These are phyloP conservation scores for Solanum hybrid DNA, from an alignment of 305 asterid species.

Conservation along the genomic window DNA sequence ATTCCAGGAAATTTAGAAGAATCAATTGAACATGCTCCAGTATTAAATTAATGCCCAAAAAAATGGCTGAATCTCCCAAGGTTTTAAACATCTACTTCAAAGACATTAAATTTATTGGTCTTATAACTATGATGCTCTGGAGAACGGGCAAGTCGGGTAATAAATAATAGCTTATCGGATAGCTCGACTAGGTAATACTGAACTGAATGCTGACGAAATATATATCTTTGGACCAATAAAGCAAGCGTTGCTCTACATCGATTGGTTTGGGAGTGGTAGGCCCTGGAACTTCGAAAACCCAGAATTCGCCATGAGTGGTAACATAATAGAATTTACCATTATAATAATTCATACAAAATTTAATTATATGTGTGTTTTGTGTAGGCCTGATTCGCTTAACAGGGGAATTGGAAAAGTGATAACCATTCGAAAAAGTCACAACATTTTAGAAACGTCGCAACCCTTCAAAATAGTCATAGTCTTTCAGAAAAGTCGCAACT, in stretches of 20 bases:
- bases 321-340: neutral
- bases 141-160: neutral
- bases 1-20: neutral
- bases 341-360: neutral
- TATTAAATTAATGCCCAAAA: neutral
- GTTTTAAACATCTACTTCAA: neutral
- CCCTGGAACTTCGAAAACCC: neutral
- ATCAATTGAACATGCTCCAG: neutral
- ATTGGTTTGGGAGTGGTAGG: neutral
- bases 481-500: too few relatives aligned
- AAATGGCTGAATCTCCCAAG: neutral
- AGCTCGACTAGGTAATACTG: neutral
- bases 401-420: too few relatives aligned
- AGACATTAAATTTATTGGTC: neutral
- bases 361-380: too few relatives aligned
- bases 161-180: neutral
- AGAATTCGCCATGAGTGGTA: neutral
- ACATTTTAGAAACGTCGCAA: too few relatives aligned
- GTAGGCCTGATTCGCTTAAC: too few relatives aligned
- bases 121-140: neutral
- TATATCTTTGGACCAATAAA: neutral
- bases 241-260: neutral
- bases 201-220: neutral
- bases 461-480: too few relatives aligned
- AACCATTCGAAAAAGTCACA: too few relatives aligned